A percentile compares a stretch with the other conserved stretches of the same genome.
phyloP scores from a whole-genome alignment of 345 rosid species.

The Theobroma cacao region DNA sequence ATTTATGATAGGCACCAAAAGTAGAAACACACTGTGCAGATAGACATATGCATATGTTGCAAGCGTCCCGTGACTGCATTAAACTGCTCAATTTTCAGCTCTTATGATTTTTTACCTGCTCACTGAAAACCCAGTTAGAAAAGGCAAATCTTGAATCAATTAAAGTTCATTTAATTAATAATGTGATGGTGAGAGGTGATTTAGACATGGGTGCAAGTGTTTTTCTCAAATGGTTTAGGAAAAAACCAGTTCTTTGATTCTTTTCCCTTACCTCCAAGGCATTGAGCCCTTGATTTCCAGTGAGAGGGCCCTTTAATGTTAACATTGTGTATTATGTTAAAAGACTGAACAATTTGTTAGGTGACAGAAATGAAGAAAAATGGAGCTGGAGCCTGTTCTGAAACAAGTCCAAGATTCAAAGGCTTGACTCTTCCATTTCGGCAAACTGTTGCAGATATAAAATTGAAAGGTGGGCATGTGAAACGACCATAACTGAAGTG shows the following conservation, averaged over 20 bases:
- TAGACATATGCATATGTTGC: background rate
- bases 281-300: background rate
- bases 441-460: background rate
- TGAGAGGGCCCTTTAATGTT: background rate
- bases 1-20: slow-evolving; percentile 35
- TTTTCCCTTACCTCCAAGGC: background rate
- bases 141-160: background rate
- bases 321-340: background rate
- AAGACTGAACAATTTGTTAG: background rate
- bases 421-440: background rate
- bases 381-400: background rate
- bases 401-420: background rate
- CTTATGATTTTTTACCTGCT: background rate
- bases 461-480: background rate
- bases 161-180: background rate
- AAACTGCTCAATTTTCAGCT: slow-evolving; percentile 4
- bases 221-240: background rate
- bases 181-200: slow-evolving; percentile 9
- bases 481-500: slow-evolving; percentile 10
- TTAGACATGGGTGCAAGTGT: background rate
- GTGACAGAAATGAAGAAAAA: background rate
- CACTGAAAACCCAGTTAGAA: background rate
- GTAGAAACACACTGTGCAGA: background rate
- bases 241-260: background rate
- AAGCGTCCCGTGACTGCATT: slow-evolving; percentile 47